phyloP scores from a whole-genome alignment of 169 alveolate genomes.

The Cryptosporidium viatorum region DNA sequence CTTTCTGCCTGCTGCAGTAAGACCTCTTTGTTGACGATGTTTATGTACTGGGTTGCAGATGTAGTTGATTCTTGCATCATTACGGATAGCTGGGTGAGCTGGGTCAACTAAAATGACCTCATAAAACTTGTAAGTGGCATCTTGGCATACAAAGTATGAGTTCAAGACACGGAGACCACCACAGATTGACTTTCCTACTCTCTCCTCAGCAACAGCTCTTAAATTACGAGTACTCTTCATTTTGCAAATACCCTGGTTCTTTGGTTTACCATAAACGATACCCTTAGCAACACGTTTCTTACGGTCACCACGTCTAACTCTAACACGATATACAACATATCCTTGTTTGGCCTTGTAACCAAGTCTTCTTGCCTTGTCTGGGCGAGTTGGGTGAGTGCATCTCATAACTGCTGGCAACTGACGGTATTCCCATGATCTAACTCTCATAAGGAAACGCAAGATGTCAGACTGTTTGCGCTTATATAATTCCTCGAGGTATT shows the following conservation, averaged over 20 bases:
- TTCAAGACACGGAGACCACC: conserved; percentile 97
- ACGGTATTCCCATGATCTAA: conserved; percentile 99
- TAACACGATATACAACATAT: conserved; percentile 97
- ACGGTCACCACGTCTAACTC: conserved; percentile 99
- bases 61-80: conserved; percentile 98
- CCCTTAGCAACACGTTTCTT: conserved; percentile 98
- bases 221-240: conserved; percentile 95
- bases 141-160: conserved; percentile 99
- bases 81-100: conserved; percentile 96
- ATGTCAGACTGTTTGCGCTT: conserved; percentile 99
- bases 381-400: conserved; percentile 94
- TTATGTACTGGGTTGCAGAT: conserved; percentile 96
- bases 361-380: conserved; percentile 97
- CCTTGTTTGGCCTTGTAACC: conserved; percentile 99
- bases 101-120: conserved; percentile 99
- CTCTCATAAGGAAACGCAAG: conserved; percentile 96
- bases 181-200: conserved; percentile 96
- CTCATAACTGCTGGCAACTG: conserved; percentile 98
- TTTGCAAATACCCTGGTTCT: conserved; percentile 95
- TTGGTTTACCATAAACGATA: conserved; percentile 99
- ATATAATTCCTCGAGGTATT: conserved; percentile 98
- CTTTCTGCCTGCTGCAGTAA: conserved; percentile 92
- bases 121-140: conserved; percentile 97
- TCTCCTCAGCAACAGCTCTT: conserved; percentile 98
- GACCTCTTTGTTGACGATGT: conserved; percentile 99